Conservation (phyloP, 192 early-diverging fungal species). For the Lobosporangium transversale region DNA sequence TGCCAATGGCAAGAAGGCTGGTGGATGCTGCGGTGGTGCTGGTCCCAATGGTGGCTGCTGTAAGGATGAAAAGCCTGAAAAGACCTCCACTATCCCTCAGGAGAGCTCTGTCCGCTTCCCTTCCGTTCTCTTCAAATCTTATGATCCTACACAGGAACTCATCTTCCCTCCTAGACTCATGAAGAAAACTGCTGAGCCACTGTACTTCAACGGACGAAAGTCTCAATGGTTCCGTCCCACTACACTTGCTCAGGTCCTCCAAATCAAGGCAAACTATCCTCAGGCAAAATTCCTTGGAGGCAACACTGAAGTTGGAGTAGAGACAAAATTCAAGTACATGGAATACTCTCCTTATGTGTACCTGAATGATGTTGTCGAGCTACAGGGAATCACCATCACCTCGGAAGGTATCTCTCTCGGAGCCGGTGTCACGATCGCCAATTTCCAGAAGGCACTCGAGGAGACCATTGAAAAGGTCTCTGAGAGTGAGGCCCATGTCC, state of each 20-base stretch:
- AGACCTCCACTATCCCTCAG: slow-evolving; percentile 38
- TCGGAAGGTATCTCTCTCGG: slow-evolving; percentile 67
- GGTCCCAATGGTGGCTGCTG: slow-evolving; percentile 62
- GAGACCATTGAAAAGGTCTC: slow-evolving; percentile 50
- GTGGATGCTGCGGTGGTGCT: slow-evolving; percentile 46
- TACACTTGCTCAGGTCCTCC: slow-evolving; percentile 61
- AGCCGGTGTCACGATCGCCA: slow-evolving; percentile 72
- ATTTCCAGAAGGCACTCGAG: slow-evolving; percentile 63
- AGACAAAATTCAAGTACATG: slow-evolving; percentile 78
- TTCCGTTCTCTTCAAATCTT: slow-evolving; percentile 63
- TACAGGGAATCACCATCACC: slow-evolving; percentile 58
- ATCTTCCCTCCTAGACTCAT: slow-evolving; percentile 75
- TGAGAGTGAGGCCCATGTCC: slow-evolving; percentile 60
- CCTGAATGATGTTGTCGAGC: slow-evolving; percentile 75
- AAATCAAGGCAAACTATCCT: slow-evolving; percentile 65
- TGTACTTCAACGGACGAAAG: slow-evolving; percentile 61
- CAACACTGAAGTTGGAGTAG: slow-evolving; percentile 86
- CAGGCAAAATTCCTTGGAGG: slow-evolving; percentile 81
- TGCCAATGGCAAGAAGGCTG: slow-evolving; percentile 29
- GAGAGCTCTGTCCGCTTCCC: slow-evolving; percentile 48
- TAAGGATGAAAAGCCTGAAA: slow-evolving; percentile 49
- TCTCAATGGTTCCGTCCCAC: slow-evolving; percentile 72
- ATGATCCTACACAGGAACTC: slow-evolving; percentile 71
- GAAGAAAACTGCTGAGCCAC: slow-evolving; percentile 59
- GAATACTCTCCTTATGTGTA: slow-evolving; percentile 72